Base-by-base conservation (phyloP, 83 land plant species). In the Diphasiastrum complanatum region DNA sequence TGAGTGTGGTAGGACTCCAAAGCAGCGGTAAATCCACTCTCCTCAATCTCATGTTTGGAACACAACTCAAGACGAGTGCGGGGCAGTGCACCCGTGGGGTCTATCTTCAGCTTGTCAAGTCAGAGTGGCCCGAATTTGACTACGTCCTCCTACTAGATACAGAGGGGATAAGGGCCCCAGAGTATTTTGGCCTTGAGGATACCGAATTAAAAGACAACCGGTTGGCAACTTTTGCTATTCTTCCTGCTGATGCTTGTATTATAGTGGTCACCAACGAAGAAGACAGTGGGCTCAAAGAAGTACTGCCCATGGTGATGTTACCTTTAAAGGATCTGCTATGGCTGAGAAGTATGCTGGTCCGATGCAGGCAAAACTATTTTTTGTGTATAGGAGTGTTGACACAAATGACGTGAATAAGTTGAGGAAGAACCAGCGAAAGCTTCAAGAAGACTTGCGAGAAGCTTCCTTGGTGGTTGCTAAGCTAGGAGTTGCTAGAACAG, bases 291-390 rank as follows among this genome's bases (percentile, higher is more conserved):
- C 63, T 65, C 0, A 51, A 52, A 52, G 68, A 51, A 16, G 38
- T 65, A 1, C 41, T 65, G 5, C 64, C 68, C 12, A 65, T 65
- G 68, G 68, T 65, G 1, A 2, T 65, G 63, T 28, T 65, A 10
- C 68, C 16, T 65, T 51, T 19, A 30, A 65, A 52, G 61, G 68
- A 20, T 65, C 45, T 14, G 2, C 20, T 12, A 51, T 65, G 10
- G 61, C 29, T 5, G 63, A 65, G 63, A 28, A 38, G 14, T 47
- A 27, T 47, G 45, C 30, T 14, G 25, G 61, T 6, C 6, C 14
- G 43, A 65, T 65, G 1, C 29, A 37, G 23, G 0, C 68, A 18
- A 65, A 65, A 38, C 8, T 38, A 8, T 38, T 33, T 3, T 58
- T 58, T 35, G 37, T 58, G 6, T 58, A 58, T 34, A 32, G 61